Conservation (phyloP, 257 asterid genomes). For the Salvia splendens region DNA sequence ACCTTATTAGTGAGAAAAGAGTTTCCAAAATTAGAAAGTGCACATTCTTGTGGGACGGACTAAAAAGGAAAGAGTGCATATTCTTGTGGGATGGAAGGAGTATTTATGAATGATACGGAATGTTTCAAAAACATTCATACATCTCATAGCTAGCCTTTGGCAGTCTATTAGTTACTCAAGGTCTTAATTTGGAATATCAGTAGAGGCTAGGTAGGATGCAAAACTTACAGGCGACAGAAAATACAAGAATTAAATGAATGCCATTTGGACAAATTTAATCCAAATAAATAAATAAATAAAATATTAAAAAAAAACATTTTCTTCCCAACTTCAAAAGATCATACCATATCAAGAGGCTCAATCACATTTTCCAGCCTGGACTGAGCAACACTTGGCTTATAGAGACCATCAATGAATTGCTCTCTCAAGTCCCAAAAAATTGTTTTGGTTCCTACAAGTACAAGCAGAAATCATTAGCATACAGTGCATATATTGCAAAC, state of each 20-base stretch:
- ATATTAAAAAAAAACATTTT: background rate
- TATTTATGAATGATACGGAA: conserved; percentile 1
- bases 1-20: no score
- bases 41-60: no score
- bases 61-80: no score
- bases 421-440: conserved; percentile 95
- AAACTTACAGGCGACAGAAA: conserved; percentile 8
- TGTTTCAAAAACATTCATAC: background rate
- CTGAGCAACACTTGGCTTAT: conserved; percentile 78
- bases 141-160: conserved; percentile 1
- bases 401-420: conserved; percentile 77
- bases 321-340: conserved; percentile 27
- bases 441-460: conserved; percentile 69
- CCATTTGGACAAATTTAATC: background rate
- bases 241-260: background rate
- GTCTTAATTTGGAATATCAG: background rate
- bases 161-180: background rate
- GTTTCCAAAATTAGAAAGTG: no score
- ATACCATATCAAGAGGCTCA: conserved; percentile 84
- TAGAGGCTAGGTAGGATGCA: background rate
- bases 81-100: no score
- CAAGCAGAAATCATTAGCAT: conserved; percentile 12
- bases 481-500: conserved; percentile 16
- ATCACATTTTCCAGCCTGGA: conserved; percentile 77
- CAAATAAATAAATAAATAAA: background rate